Conservation (phyloP, 2,329 filamentous ascomycete species). For the Helicocarpus griseus region DNA sequence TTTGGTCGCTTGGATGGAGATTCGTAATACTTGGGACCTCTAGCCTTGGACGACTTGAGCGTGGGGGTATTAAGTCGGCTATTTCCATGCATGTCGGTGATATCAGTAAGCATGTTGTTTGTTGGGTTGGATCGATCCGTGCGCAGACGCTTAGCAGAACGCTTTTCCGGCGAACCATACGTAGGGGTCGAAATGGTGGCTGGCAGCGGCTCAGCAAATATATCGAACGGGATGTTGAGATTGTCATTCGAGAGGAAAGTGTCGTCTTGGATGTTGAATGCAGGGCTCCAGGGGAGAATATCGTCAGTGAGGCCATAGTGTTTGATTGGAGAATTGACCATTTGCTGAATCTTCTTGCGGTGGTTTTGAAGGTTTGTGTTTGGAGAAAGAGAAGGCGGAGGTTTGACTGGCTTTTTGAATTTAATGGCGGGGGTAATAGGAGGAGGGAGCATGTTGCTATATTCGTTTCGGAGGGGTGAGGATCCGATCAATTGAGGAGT, state of each 20-base stretch:
- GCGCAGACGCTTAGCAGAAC: conserved; percentile 41
- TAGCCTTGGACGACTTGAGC: conserved; percentile 26
- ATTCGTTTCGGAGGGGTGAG: conserved; percentile 55
- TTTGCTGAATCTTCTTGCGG: conserved; percentile 67
- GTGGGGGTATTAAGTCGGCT: conserved; percentile 24
- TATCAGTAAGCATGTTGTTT: conserved; percentile 40
- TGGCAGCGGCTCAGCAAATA: conserved; percentile 40
- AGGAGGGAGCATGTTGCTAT: conserved; percentile 53
- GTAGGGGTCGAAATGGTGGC: conserved; percentile 30
- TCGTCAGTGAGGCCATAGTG: conserved; percentile 33
- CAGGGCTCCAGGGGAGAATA: conserved; percentile 35
- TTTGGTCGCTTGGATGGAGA: conserved; percentile 32
- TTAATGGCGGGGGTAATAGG: conserved; percentile 79
- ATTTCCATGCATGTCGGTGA: conserved; percentile 30
- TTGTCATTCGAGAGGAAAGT: conserved; percentile 23
- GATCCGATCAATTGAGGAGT: conserved; percentile 43
- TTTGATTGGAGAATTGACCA: conserved; percentile 67
- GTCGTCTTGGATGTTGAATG: conserved; percentile 44
- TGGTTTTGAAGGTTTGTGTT: conserved; percentile 88
- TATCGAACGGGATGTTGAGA: conserved; percentile 45
- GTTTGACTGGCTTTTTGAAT: conserved; percentile 57
- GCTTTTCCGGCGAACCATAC: conserved; percentile 47
- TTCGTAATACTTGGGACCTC: conserved; percentile 26
- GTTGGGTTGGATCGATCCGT: conserved; percentile 42
- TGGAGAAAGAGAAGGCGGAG: conserved; percentile 73